Percentiles rank a stretch among this genome's conserved stretches.
These are phyloP conservation scores for Alloteropsis semialata DNA, from an alignment of 176 grass and related monocot species.

Conservation along the genomic window DNA sequence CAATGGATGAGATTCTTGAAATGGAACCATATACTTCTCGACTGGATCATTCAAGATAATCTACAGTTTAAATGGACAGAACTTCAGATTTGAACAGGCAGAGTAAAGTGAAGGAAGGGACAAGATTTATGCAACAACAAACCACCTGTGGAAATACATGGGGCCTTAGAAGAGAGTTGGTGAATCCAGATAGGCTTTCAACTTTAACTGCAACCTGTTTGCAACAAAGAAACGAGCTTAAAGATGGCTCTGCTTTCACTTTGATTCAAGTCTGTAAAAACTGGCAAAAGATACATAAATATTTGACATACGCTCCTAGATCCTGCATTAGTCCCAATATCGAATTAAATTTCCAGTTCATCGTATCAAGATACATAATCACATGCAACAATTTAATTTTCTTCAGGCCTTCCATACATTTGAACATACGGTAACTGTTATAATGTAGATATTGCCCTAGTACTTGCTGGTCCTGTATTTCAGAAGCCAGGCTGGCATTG, in stretches of 20 bases:
- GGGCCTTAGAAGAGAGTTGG: conserved; percentile 59
- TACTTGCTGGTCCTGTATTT: conserved; percentile 14
- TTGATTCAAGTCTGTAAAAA: conserved; percentile 1
- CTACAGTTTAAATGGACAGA: conserved; percentile 31
- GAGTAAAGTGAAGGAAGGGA: conserved; percentile 12
- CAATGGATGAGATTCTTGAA: conserved; percentile 65
- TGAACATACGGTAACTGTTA: neutral
- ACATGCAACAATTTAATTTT: neutral
- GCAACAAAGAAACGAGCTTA: conserved; percentile 28
- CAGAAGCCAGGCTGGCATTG: neutral
- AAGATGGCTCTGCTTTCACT: conserved; percentile 6
- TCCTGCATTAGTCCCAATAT: neutral
- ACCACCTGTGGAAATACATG: conserved; percentile 67
- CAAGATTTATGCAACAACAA: neutral
- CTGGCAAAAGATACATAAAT: neutral
- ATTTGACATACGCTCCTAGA: neutral
- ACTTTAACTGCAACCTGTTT: conserved; percentile 77
- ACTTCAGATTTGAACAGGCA: conserved; percentile 12
- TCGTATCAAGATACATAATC: neutral
- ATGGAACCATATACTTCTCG: conserved; percentile 88
- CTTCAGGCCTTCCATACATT: neutral
- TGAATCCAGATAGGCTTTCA: conserved; percentile 78
- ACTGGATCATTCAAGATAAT: conserved; percentile 86
- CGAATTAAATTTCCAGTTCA: neutral
- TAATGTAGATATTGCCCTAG: neutral